Evolutionary conservation across 2,329 filamentous ascomycete species (phyloP), one percentile per base, ranked within the genome.

Genomic region (Zasmidium cellare): DNA sequence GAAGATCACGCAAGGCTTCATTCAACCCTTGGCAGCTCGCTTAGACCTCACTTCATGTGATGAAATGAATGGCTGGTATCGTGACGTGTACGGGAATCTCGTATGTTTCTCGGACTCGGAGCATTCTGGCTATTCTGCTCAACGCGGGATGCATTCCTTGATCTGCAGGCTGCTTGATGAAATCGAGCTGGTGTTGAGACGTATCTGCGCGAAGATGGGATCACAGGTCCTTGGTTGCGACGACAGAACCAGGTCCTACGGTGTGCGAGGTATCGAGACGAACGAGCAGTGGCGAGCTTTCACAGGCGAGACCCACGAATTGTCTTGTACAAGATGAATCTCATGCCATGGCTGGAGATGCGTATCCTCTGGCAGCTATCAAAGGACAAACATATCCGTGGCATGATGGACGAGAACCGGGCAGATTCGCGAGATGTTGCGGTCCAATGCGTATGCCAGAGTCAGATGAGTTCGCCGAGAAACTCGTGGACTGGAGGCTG

Each of bases 221-320:
- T 77, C 78, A 55, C 72, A 83, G 1, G 80, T 84, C 2, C 74
- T 83, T 3, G 81, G 81, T 1, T 82, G 81, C 53, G 64, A 71
- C 57, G 74, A 74, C 55, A 69, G 68, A 41, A 72, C 72, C 11
- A 74, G 72, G 53, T 16, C 83, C 75, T 77, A 72, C 53, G 81
- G 82, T 84, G 83, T 61, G 80, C 81, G 1, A 81, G 82, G 46
- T 81, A 50, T 77, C 77, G 82, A 47, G 79, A 82, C 3, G 82
- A 80, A 81, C 79, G 63, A 71, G 74, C 35, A 75, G 74, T 19
- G 73, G 82, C 60, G 77, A 79, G 35, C 74, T 84, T 19, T 71
- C 71, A 3, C 77, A 78, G 9, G 81, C 84, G 61, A 79, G 81
- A 1, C 70, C 75, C 20, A 84, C 82, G 1, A 78, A 77, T 28